Conservation (phyloP, 2,329 filamentous ascomycete genomes). For the Aspergillus luchuensis region DNA sequence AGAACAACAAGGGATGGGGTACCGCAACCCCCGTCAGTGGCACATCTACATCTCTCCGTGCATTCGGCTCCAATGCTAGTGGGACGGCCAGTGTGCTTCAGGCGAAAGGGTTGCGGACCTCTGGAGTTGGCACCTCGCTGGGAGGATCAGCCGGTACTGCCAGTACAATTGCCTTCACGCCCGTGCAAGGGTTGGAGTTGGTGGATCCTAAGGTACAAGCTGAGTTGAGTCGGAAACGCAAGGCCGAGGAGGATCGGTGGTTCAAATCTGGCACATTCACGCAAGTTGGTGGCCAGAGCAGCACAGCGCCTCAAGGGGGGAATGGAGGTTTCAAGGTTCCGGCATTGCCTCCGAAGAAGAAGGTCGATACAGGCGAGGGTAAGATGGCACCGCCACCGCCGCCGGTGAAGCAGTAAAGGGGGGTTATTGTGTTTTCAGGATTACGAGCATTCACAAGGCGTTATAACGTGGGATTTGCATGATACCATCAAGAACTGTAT, state of each 20-base stretch:
- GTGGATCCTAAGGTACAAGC: constrained; percentile 90
- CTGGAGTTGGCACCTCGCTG: constrained; percentile 75
- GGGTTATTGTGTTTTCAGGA: constrained; percentile 5
- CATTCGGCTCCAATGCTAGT: constrained; percentile 67
- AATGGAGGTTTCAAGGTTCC: constrained; percentile 81
- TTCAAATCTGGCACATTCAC: constrained; percentile 98
- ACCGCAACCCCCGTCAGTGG: constrained; percentile 60
- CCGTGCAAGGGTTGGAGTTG: constrained; percentile 90
- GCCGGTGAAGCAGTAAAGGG: constrained; percentile 28
- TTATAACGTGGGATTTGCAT: constrained; percentile 17
- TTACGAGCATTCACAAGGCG: constrained; percentile 6
- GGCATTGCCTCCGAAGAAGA: constrained; percentile 71
- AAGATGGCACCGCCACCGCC: constrained; percentile 54
- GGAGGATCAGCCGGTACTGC: constrained; percentile 71
- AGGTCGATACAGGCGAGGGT: constrained; percentile 63
- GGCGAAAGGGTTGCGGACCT: constrained; percentile 75
- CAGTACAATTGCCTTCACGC: constrained; percentile 88
- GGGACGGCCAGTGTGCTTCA: constrained; percentile 70
- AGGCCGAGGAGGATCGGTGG: constrained; percentile 92
- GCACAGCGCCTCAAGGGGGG: constrained; percentile 39
- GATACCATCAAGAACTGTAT: constrained; percentile 28
- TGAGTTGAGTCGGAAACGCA: constrained; percentile 84
- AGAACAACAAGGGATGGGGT: constrained; percentile 96
- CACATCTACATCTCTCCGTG: constrained; percentile 77
- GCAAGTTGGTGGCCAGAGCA: constrained; percentile 62